Percentiles rank a stretch among this genome's conserved stretches.
These are phyloP conservation scores for Aspergillus sparsus DNA, from an alignment of 495 filamentous ascomycete genomes.

Conservation along the genomic window DNA sequence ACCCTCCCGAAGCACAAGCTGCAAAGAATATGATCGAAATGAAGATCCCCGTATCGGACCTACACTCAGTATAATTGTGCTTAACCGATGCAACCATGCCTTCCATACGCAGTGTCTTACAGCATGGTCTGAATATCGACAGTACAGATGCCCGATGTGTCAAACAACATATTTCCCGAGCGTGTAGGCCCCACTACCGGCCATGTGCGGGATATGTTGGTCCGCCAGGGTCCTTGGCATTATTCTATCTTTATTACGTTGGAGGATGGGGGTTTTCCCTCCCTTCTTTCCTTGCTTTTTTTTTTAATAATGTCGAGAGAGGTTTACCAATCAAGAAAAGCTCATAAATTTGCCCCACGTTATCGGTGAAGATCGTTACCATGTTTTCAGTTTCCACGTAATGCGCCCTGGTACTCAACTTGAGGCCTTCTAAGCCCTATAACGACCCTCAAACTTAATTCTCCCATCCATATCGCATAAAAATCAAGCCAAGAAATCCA, in stretches of 20 bases:
- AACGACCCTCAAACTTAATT: too few species aligned
- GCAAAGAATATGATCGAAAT: neutral
- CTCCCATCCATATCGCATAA: neutral
- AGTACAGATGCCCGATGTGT: constrained; percentile 39
- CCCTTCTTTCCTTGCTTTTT: neutral
- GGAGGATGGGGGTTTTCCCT: neutral
- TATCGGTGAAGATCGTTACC: neutral
- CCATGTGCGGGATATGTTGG: neutral
- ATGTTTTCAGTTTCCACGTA: neutral
- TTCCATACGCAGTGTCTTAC: constrained; percentile 38
- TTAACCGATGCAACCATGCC: constrained; percentile 38
- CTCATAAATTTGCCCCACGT: neutral
- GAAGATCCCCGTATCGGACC: neutral
- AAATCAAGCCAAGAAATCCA: constrained; percentile 1
- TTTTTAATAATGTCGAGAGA: neutral
- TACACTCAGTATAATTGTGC: constrained; percentile 23
- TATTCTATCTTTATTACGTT: constrained; percentile 5
- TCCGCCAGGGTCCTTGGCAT: neutral
- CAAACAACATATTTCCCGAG: constrained; percentile 32
- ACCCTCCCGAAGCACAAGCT: neutral
- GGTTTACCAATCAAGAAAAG: neutral
- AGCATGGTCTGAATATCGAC: constrained; percentile 38
- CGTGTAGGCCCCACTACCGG: constrained; percentile 8
- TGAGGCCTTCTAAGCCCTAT: too few species aligned
- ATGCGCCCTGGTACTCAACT: neutral